Evolutionary conservation across 352 stramenopile species (phyloP).

Genomic region (Phytophthora podocarpi): DNA sequence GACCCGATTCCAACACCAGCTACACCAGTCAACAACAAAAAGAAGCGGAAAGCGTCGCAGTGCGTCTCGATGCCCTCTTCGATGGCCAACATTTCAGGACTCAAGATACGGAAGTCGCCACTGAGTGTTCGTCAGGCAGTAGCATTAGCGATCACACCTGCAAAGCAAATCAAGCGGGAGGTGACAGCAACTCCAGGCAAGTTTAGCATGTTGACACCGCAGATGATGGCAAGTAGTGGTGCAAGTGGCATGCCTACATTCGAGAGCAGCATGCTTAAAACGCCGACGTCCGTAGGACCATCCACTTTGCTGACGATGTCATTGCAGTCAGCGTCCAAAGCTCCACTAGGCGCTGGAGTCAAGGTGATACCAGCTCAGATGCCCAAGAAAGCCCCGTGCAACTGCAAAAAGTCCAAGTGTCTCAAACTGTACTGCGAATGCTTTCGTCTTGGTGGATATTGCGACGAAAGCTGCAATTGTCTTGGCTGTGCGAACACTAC

Average conservation of each 20-base stretch:
- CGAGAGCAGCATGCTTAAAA: slow-evolving; percentile 30
- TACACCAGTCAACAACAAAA: slow-evolving; percentile 22
- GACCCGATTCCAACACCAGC: slow-evolving; percentile 5
- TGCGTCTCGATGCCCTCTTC: slow-evolving; percentile 27
- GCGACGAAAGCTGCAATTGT: slow-evolving; percentile 93
- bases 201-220: slow-evolving; percentile 8
- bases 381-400: slow-evolving; percentile 88
- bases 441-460: slow-evolving; percentile 93
- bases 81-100: slow-evolving; percentile 15
- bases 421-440: slow-evolving; percentile 97
- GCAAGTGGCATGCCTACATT: slow-evolving; percentile 8
- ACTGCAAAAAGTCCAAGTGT: slow-evolving; percentile 98
- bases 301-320: slow-evolving; percentile 26
- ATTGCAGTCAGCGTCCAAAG: slow-evolving; percentile 31
- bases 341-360: slow-evolving; percentile 3
- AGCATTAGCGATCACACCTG: slow-evolving; percentile 17
- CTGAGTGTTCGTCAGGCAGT: slow-evolving; percentile 10
- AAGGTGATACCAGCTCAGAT: slow-evolving; percentile 8
- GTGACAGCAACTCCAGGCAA: slow-evolving; percentile 7
- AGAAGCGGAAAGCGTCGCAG: slow-evolving; percentile 28
- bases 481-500: slow-evolving; percentile 91
- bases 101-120: slow-evolving; percentile 15
- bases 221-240: not conserved
- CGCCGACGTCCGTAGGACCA: slow-evolving; percentile 23
- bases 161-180: slow-evolving; percentile 34